Evolutionary conservation across 108 stramenopile species (phyloP).

Genomic region (Nitzschia sp.): DNA sequence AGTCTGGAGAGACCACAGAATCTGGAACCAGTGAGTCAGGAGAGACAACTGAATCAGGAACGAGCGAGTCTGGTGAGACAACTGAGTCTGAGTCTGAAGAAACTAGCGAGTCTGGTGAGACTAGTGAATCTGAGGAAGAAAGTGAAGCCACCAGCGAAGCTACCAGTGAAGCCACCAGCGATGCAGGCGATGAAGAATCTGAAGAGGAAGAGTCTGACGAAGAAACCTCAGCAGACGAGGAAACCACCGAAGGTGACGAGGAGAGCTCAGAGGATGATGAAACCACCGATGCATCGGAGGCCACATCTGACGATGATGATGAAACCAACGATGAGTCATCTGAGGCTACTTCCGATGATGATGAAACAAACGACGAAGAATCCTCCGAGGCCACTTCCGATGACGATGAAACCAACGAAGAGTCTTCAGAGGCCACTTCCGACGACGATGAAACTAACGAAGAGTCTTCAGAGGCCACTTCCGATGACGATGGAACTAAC

Average conservation of each 20-base stretch:
- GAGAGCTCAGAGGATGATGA: background rate
- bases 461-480: conserved; percentile 9
- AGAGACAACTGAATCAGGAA: too few species aligned
- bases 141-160: too few species aligned
- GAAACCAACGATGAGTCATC: background rate
- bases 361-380: conserved; percentile 1
- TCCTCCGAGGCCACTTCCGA: conserved; percentile 4
- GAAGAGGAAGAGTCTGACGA: too few species aligned
- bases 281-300: conserved; percentile 9
- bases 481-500: conserved; percentile 7
- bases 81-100: too few species aligned
- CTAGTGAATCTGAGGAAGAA: too few species aligned
- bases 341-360: background rate
- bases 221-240: too few species aligned
- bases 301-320: conserved; percentile 13
- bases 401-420: conserved; percentile 9
- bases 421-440: conserved; percentile 1
- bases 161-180: too few species aligned
- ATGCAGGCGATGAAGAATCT: too few species aligned
- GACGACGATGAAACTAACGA: background rate
- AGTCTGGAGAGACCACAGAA: too few species aligned
- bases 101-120: too few species aligned
- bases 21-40: too few species aligned
- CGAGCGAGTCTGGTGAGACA: too few species aligned
- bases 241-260: background rate